phyloP scores from a whole-genome alignment of 352 stramenopile species.

The Peronospora destructor region DNA sequence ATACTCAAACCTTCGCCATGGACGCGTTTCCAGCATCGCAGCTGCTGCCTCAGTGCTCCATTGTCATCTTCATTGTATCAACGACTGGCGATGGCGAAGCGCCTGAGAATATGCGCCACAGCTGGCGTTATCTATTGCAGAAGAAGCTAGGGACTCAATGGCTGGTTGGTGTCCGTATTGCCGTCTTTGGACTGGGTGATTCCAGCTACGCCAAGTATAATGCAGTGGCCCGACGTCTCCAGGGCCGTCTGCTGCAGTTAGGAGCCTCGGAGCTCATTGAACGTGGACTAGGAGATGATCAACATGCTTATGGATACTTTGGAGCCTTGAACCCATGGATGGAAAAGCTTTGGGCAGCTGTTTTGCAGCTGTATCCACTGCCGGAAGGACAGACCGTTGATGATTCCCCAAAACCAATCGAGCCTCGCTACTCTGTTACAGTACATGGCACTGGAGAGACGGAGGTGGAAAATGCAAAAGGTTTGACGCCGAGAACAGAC shows the following conservation, averaged over 20 bases:
- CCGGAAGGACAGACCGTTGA: constrained; percentile 52
- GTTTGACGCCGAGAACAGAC: constrained; percentile 24
- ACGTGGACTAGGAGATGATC: constrained; percentile 83
- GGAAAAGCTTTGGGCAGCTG: constrained; percentile 55
- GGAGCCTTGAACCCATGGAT: constrained; percentile 78
- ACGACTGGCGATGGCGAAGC: constrained; percentile 90
- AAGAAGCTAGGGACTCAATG: constrained; percentile 67
- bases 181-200: constrained; percentile 90
- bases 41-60: constrained; percentile 39
- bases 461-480: constrained; percentile 11
- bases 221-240: constrained; percentile 75
- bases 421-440: constrained; percentile 41
- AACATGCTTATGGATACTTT: constrained; percentile 83
- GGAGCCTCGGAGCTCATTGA: constrained; percentile 66
- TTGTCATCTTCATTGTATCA: constrained; percentile 86
- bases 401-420: constrained; percentile 48
- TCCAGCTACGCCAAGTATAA: constrained; percentile 92
- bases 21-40: constrained; percentile 58
- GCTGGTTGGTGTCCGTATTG: constrained; percentile 61
- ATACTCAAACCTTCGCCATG: constrained; percentile 51
- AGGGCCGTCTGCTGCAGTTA: constrained; percentile 82
- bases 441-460: constrained; percentile 19
- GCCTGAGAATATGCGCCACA: constrained; percentile 85
- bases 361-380: constrained; percentile 47
- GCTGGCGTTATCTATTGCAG: constrained; percentile 84